Base-by-base conservation (phyloP, 106 monocot genomes). In the Dendrobium nobile region DNA sequence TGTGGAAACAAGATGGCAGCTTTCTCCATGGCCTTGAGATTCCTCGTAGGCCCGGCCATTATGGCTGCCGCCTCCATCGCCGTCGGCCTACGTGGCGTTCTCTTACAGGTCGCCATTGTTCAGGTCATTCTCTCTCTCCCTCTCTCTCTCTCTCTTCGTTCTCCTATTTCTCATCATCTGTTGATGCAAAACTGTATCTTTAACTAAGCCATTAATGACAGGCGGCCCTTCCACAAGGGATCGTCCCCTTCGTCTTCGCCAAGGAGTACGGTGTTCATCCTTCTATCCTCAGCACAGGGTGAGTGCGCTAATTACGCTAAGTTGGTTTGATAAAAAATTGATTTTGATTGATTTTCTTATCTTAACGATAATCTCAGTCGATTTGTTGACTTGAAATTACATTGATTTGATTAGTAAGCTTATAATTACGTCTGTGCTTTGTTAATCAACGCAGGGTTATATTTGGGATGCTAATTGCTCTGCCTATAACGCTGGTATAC, bases 191-290 rank as follows among this genome's bases (percentile, higher is more conserved):
- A 19, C 58, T 18, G 40, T 59, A 2, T 19, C 4, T 22, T 0
- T n/a, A 22, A 61, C 22, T 18, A 51, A 6, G 67, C 16, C 2
- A 3, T 55, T 51, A 37, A 37, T 27, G 45, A 20, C 89, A 96
- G 96, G 96, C 96, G 22, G 96, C 96, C n/a, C 88, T 96, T 5
- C 96, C 96, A 13, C 96, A 96, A 79, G 96, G 93, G 48, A 93
- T 96, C 44, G 93, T 96, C 61, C 93, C 96, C 45, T 96, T 96
- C 79, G 93, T 96, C 73, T 96, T 96, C 72, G 95, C 95, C 1
- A 96, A 96, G 72, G 96, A 96, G 96, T 96, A 96, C 93, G 89
- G 87, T 78, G 87, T 96, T 81, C 96, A 96, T 73, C 96, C 96
- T 2, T 87, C 88, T 72, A 91, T 96, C 37, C 96, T 96, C 28